These are phyloP conservation scores for Trichoderma sp. DNA, from an alignment of 2,329 filamentous ascomycete species.

Conservation along the genomic window DNA sequence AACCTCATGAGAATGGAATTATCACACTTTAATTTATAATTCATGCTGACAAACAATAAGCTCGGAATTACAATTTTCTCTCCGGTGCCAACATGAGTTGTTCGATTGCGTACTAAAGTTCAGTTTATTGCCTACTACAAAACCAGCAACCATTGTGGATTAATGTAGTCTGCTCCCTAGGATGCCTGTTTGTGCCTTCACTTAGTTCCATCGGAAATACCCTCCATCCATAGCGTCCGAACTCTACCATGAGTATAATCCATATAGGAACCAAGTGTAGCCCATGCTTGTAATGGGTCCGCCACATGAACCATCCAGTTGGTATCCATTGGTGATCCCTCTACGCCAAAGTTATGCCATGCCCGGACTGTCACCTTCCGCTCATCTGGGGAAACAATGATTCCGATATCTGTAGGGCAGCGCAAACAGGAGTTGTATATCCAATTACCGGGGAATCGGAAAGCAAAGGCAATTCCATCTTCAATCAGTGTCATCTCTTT, in stretches of 20 bases:
- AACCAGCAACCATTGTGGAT: background rate
- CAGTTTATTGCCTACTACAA: background rate
- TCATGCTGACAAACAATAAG: background rate
- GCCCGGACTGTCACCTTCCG: background rate
- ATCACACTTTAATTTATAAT: background rate
- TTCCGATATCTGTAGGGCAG: background rate
- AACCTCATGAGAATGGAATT: background rate
- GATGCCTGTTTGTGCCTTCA: background rate
- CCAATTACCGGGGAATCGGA: background rate
- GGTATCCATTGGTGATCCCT: background rate
- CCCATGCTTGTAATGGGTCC: background rate
- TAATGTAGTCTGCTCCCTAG: background rate
- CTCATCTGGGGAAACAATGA: background rate
- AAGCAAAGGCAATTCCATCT: background rate
- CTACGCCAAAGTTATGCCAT: background rate
- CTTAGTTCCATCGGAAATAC: background rate
- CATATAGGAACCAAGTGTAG: background rate
- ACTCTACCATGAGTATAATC: background rate
- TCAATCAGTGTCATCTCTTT: too few relatives aligned
- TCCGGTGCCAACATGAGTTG: background rate
- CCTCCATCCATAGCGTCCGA: background rate
- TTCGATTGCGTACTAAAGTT: background rate
- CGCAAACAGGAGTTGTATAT: background rate
- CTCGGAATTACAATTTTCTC: background rate
- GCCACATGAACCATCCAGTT: background rate